Evolutionary conservation across 2,329 filamentous ascomycete species (phyloP).

Genomic region (Aspergillus sp.): DNA sequence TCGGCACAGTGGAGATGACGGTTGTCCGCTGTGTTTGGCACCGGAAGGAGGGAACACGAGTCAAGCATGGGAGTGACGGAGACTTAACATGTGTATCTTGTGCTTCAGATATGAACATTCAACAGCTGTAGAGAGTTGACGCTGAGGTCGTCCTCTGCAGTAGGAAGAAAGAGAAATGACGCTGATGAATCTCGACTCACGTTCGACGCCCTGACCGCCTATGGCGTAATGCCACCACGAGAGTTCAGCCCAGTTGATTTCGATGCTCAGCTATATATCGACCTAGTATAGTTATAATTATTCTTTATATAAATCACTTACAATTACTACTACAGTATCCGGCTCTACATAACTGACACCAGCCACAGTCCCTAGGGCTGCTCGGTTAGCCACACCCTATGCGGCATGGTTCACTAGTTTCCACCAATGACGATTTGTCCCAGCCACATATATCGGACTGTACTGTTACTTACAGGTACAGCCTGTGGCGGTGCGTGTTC

Average conservation of each 20-base stretch:
- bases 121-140: too few species aligned
- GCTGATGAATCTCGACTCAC: not conserved
- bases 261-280: not conserved
- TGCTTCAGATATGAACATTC: too few species aligned
- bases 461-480: not conserved
- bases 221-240: not conserved
- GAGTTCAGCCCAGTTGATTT: not conserved
- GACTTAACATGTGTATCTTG: too few species aligned
- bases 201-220: not conserved
- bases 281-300: too few species aligned
- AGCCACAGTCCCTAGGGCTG: not conserved
- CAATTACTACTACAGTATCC: not conserved
- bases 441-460: not conserved
- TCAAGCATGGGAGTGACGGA: not conserved
- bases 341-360: not conserved
- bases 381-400: not conserved
- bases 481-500: not conserved
- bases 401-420: not conserved
- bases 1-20: slow-evolving; percentile 23
- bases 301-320: not conserved
- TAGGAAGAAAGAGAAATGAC: slow-evolving; percentile 2
- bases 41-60: slow-evolving; percentile 3
- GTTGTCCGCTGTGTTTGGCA: slow-evolving; percentile 6
- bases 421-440: not conserved
- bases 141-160: not conserved